phyloP scores from a whole-genome alignment of 164 flowering plant species.

The Warburgia ugandensis region DNA sequence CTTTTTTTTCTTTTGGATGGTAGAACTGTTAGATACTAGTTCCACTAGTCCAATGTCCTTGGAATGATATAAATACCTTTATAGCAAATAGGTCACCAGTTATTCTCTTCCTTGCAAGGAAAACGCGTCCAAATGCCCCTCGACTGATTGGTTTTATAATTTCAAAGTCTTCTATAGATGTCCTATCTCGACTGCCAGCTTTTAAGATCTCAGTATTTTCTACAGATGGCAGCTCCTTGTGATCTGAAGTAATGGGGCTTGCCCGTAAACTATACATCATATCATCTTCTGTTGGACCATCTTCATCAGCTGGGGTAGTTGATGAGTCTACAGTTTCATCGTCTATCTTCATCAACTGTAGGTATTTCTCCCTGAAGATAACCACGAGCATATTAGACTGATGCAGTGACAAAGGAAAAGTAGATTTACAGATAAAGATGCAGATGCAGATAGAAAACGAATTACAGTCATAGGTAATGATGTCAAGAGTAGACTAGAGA shows the following conservation, averaged over 20 bases:
- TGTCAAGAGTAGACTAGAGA: not conserved
- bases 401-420: not conserved
- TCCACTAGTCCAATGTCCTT: too few species aligned
- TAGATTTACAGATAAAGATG: not conserved
- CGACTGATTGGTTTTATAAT: slow-evolving; percentile 93
- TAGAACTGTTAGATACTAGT: too few species aligned
- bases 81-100: slow-evolving; percentile 98
- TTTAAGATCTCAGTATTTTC: slow-evolving; percentile 97
- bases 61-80: slow-evolving; percentile 55
- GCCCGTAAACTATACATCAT: slow-evolving; percentile 59
- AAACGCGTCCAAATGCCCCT: slow-evolving; percentile 98
- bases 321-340: slow-evolving; percentile 66
- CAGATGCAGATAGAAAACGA: not conserved
- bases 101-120: slow-evolving; percentile 88
- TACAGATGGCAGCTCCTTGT: slow-evolving; percentile 79
- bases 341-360: slow-evolving; percentile 71
- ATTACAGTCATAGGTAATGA: not conserved
- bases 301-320: slow-evolving; percentile 56
- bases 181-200: slow-evolving; percentile 90
- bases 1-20: too few species aligned
- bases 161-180: slow-evolving; percentile 97
- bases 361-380: slow-evolving; percentile 76
- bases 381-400: not conserved
- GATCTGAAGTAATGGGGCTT: slow-evolving; percentile 58
- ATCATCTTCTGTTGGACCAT: slow-evolving; percentile 61